A percentile compares a stretch with the other conserved stretches of the same genome.
Evolutionary conservation across 441 rosid genomes (phyloP).

Genomic region (Populus tomentosa): DNA sequence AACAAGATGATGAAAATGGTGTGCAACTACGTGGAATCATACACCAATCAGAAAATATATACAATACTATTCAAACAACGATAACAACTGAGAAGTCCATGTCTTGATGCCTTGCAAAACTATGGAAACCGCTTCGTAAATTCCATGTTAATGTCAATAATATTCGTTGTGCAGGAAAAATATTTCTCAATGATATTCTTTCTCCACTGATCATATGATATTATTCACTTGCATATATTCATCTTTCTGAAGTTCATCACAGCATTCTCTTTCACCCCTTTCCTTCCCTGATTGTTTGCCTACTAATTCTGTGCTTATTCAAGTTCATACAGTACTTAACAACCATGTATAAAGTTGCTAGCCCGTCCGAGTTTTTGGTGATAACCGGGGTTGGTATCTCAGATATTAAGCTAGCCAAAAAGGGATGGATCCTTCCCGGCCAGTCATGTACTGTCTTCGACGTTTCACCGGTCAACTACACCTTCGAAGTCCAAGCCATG

Average conservation of each 20-base stretch:
- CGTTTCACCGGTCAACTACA: conserved; percentile 60
- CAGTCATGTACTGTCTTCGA: conserved; percentile 42
- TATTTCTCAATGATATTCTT: neutral
- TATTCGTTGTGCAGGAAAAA: neutral
- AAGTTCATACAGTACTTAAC: neutral
- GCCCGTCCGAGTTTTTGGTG: conserved; percentile 43
- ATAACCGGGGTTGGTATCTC: conserved; percentile 40
- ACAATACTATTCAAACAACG: neutral
- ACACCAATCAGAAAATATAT: neutral
- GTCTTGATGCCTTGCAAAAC: neutral
- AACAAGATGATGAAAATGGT: neutral
- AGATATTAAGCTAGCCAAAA: conserved; percentile 47
- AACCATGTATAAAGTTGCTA: conserved; percentile 39
- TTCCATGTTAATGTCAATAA: neutral
- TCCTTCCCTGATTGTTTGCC: neutral
- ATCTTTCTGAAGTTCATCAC: neutral
- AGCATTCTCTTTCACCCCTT: neutral
- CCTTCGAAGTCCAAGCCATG: conserved; percentile 63
- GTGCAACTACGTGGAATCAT: neutral
- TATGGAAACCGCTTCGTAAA: neutral
- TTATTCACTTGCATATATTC: neutral
- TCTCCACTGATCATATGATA: neutral
- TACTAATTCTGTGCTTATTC: neutral
- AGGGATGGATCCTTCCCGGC: conserved; percentile 46
- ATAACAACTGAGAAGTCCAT: neutral